Percentiles rank a stretch among this genome's conserved stretches.
Evolutionary conservation across 257 asterid species (phyloP).

Genomic region (Cordia subcordata): DNA sequence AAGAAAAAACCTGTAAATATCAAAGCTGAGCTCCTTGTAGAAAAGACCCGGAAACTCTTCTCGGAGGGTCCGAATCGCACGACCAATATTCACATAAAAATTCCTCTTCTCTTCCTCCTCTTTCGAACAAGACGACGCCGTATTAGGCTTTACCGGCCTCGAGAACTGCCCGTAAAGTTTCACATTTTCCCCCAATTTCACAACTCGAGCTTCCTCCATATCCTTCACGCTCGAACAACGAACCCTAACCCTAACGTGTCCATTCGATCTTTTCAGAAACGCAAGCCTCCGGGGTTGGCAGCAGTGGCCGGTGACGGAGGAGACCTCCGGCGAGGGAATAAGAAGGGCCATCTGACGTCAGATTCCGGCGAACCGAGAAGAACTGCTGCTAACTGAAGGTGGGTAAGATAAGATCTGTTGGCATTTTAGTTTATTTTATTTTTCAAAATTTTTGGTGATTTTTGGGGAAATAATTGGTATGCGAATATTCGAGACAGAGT

Average conservation of each 20-base stretch:
- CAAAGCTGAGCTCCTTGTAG: conserved; percentile 66
- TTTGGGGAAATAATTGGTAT: no score
- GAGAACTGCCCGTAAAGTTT: no score
- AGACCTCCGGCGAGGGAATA: conserved; percentile 26
- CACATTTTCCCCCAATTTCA: no score
- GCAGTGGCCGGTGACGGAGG: conserved; percentile 13
- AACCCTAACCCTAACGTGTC: background rate
- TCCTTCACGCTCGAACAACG: background rate
- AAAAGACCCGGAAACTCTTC: conserved; percentile 87
- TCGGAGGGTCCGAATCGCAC: conserved; percentile 81
- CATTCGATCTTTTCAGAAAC: conserved; percentile 14
- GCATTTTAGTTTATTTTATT: no score
- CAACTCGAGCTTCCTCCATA: background rate
- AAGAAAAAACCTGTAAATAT: conserved; percentile 90
- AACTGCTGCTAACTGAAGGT: background rate
- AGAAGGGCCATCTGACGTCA: conserved; percentile 27
- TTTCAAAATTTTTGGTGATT: no score
- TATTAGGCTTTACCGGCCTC: background rate
- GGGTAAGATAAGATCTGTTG: background rate
- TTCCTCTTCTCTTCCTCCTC: conserved; percentile 80
- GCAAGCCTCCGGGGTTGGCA: conserved; percentile 8
- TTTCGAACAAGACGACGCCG: conserved; percentile 34
- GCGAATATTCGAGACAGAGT: no score
- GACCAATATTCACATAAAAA: conserved; percentile 75
- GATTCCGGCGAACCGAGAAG: background rate